phyloP scores from a whole-genome alignment of 352 stramenopile species.

The Phytophthora multivora region DNA sequence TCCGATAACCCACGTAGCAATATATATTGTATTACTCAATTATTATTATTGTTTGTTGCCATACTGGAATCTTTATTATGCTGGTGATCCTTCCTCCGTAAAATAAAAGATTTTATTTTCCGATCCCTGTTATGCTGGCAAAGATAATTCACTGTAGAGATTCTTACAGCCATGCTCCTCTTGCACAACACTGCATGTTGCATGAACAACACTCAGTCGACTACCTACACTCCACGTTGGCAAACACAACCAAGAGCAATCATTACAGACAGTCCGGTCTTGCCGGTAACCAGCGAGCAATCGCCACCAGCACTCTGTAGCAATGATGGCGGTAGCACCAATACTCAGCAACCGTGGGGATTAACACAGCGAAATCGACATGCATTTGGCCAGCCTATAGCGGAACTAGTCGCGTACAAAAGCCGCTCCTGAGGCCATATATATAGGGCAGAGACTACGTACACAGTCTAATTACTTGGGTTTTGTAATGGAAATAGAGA shows the following conservation, averaged over 20 bases:
- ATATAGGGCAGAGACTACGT: too few species aligned
- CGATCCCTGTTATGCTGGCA: too few species aligned
- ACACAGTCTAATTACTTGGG: too few species aligned
- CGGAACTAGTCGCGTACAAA: neutral
- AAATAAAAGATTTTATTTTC: conserved; percentile 12
- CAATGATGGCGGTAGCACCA: too few species aligned
- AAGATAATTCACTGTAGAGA: too few species aligned
- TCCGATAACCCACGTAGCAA: neutral
- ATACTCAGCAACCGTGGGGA: neutral
- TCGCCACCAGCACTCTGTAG: neutral
- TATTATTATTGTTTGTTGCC: neutral
- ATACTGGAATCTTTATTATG: neutral
- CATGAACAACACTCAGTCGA: neutral
- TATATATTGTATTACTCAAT: neutral
- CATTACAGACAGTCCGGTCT: neutral
- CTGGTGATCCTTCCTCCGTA: neutral
- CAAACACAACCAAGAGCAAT: neutral
- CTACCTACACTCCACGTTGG: neutral
- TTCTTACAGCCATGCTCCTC: neutral
- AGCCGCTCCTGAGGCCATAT: too few species aligned
- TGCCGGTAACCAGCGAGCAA: neutral
- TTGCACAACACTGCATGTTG: neutral
- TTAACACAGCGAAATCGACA: neutral
- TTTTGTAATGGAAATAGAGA: too few species aligned
- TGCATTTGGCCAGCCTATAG: neutral